These are phyloP conservation scores for Sporothrix dimorphospora DNA, from an alignment of 2,329 filamentous ascomycete genomes.

Conservation along the genomic window DNA sequence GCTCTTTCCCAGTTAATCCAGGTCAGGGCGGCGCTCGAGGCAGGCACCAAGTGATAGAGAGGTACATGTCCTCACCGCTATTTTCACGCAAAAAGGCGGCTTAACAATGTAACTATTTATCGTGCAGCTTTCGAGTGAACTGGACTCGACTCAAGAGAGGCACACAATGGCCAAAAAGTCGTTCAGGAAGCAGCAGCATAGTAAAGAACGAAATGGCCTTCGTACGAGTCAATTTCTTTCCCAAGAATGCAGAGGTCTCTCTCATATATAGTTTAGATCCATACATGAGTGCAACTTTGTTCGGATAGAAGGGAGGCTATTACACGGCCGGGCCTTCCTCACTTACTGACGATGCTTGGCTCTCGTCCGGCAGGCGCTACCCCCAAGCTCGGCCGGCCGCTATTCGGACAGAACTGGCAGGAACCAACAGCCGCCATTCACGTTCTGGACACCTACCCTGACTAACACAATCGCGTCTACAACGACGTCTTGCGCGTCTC, in stretches of 20 bases:
- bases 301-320: not conserved
- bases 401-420: not conserved
- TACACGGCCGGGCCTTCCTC: not conserved
- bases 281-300: too few species aligned
- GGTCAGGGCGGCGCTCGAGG: not conserved
- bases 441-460: not conserved
- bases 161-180: not conserved
- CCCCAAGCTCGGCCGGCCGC: not conserved
- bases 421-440: not conserved
- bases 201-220: too few species aligned
- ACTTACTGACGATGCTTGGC: not conserved
- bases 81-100: not conserved
- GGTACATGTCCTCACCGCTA: not conserved
- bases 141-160: not conserved
- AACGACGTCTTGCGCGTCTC: not conserved
- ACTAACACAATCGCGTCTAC: slow-evolving; percentile 20
- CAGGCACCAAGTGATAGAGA: not conserved
- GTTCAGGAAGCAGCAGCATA: not conserved
- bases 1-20: not conserved
- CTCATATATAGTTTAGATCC: too few species aligned
- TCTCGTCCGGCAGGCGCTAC: not conserved
- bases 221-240: too few species aligned
- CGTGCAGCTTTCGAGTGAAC: not conserved
- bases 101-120: slow-evolving; percentile 3
- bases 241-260: too few species aligned